These are phyloP conservation scores for Ampelocalamus luodianensis DNA, from an alignment of 176 grass and related monocot genomes.

Conservation along the genomic window DNA sequence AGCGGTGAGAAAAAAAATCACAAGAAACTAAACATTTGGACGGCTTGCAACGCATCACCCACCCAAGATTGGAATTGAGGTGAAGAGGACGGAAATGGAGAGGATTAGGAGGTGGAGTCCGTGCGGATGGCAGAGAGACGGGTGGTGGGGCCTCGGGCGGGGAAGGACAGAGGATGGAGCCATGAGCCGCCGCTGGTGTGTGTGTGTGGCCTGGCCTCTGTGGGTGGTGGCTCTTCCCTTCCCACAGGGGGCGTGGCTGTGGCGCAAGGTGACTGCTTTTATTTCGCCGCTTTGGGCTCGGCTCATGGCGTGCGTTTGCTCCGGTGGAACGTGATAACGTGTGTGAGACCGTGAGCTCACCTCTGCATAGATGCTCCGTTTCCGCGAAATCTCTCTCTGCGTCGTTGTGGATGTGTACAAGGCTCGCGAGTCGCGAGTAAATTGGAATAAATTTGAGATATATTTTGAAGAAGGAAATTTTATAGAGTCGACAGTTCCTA, in stretches of 20 bases:
- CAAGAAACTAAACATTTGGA: neutral
- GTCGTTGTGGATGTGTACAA: no score
- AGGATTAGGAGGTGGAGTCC: constrained; percentile 7
- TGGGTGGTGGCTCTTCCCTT: constrained; percentile 30
- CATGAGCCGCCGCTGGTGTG: neutral
- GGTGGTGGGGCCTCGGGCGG: constrained; percentile 8
- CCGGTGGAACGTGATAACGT: neutral
- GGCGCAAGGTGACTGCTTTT: constrained; percentile 42
- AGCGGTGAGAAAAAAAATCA: neutral
- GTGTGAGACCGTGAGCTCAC: neutral
- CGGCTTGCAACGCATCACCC: neutral
- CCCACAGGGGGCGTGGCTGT: constrained; percentile 7
- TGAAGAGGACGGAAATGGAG: constrained; percentile 24
- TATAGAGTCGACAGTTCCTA: no score
- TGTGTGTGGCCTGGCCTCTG: neutral
- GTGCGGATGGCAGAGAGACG: constrained; percentile 21
- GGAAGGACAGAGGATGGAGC: constrained; percentile 6
- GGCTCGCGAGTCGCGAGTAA: no score
- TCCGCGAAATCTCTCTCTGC: neutral
- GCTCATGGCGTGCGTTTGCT: neutral
- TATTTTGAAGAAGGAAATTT: no score
- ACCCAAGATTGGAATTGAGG: constrained; percentile 39
- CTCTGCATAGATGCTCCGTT: neutral
- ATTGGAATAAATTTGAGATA: no score
- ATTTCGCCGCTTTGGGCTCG: neutral